Conservation (phyloP, 140 eudicot species). For the Anethum foeniculum region DNA sequence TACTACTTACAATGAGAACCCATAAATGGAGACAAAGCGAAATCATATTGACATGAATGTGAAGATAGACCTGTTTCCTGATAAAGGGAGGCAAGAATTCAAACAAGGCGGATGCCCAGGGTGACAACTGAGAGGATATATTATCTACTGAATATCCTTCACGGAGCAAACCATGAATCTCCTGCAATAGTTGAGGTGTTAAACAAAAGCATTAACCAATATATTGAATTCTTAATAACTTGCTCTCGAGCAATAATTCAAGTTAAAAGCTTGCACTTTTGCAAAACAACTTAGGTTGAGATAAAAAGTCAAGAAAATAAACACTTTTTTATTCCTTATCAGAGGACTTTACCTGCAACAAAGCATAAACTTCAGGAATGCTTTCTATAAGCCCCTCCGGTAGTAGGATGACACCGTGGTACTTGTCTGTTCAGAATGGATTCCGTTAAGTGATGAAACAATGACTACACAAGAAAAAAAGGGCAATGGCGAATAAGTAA, state of each 20-base stretch:
- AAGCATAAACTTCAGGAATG: slow-evolving; percentile 95
- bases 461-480: slow-evolving; percentile 1
- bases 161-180: slow-evolving; percentile 79
- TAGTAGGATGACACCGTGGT: slow-evolving; percentile 91
- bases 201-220: slow-evolving; percentile 10
- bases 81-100: slow-evolving; percentile 87
- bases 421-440: slow-evolving; percentile 47
- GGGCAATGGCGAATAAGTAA: background rate
- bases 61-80: slow-evolving; percentile 61
- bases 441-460: background rate
- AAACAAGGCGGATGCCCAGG: slow-evolving; percentile 98
- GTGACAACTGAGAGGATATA: slow-evolving; percentile 83
- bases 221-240: background rate
- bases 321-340: background rate
- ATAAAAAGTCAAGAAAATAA: background rate
- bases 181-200: slow-evolving; percentile 38
- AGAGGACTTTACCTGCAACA: slow-evolving; percentile 56
- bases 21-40: background rate
- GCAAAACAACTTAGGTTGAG: background rate
- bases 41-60: background rate
- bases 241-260: background rate
- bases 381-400: slow-evolving; percentile 99
- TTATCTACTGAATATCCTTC: slow-evolving; percentile 73
- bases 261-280: background rate
- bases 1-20: slow-evolving; percentile 9